Percentiles rank a stretch among this genome's conserved stretches.
Evolutionary conservation across 2,329 filamentous ascomycete species (phyloP).

Genomic region (Rutstroemia sp.): DNA sequence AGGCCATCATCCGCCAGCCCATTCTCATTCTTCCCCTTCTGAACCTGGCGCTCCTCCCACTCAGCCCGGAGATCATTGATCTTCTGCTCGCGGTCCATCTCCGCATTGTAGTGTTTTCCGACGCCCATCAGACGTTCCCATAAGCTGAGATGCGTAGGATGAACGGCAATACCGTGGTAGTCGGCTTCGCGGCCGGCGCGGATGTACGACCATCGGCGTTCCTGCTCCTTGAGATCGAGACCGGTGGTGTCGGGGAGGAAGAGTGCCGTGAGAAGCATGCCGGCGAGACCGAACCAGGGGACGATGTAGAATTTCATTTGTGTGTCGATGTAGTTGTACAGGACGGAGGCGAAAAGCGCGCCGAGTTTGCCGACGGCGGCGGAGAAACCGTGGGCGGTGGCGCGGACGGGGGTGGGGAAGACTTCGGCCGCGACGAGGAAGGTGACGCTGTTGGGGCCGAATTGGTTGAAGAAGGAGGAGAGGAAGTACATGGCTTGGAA

Average conservation of each 20-base stretch:
- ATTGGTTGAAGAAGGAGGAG: slow-evolving; percentile 98
- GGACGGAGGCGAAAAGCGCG: slow-evolving; percentile 75
- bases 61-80: slow-evolving; percentile 71
- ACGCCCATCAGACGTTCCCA: slow-evolving; percentile 79
- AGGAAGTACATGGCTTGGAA: slow-evolving; percentile 99
- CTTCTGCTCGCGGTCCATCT: slow-evolving; percentile 75
- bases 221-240: slow-evolving; percentile 93
- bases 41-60: slow-evolving; percentile 49
- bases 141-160: slow-evolving; percentile 77
- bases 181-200: slow-evolving; percentile 68
- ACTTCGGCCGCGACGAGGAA: slow-evolving; percentile 95
- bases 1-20: slow-evolving; percentile 9
- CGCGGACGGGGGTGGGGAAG: slow-evolving; percentile 90
- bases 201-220: slow-evolving; percentile 87
- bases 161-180: slow-evolving; percentile 89
- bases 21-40: slow-evolving; percentile 25
- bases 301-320: slow-evolving; percentile 85
- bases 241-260: slow-evolving; percentile 97
- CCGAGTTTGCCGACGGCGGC: slow-evolving; percentile 85
- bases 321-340: slow-evolving; percentile 91
- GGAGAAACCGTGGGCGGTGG: slow-evolving; percentile 91
- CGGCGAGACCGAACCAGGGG: slow-evolving; percentile 88
- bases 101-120: slow-evolving; percentile 76
- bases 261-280: slow-evolving; percentile 72
- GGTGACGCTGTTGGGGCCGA: slow-evolving; percentile 86